Evolutionary conservation across 164 flowering plant genomes (phyloP).

Genomic region (Umbilicus rupestris): DNA sequence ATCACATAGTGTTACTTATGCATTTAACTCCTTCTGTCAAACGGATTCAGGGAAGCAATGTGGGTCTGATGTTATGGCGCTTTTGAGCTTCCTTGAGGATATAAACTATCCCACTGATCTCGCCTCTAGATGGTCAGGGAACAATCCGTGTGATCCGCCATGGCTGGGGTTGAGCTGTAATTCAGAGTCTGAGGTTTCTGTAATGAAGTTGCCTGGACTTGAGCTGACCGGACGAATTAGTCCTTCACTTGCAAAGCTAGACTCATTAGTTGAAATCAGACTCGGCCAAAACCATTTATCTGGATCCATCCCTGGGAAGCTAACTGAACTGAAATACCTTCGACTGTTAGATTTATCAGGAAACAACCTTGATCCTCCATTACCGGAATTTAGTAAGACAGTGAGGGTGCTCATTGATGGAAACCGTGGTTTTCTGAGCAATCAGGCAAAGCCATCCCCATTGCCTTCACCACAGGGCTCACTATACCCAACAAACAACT

Average conservation of each 20-base stretch:
- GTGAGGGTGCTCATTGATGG: conserved; percentile 30
- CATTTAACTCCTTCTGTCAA: conserved; percentile 43
- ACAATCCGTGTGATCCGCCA: conserved; percentile 39
- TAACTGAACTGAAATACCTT: conserved; percentile 43
- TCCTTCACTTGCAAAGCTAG: conserved; percentile 41
- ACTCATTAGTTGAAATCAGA: conserved; percentile 29
- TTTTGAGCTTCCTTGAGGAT: conserved; percentile 45
- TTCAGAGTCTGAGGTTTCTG: conserved; percentile 19
- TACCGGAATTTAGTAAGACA: conserved; percentile 30
- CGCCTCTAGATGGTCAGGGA: conserved; percentile 47
- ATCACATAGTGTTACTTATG: conserved; percentile 22
- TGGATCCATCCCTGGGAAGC: conserved; percentile 42
- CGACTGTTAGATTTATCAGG: conserved; percentile 37
- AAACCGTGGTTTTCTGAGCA: conserved; percentile 29
- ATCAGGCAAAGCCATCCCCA: conserved; percentile 17
- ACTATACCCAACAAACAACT: background rate
- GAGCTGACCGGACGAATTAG: conserved; percentile 51
- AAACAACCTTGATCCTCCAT: conserved; percentile 52
- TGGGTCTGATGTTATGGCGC: conserved; percentile 47
- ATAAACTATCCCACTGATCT: conserved; percentile 44
- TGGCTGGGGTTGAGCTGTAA: conserved; percentile 56
- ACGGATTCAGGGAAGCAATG: conserved; percentile 32
- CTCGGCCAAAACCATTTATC: conserved; percentile 37
- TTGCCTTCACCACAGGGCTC: conserved; percentile 12
- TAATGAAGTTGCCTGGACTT: conserved; percentile 31